These are phyloP conservation scores for Candida ponderosae DNA, from an alignment of 805 yeast species.

Conservation along the genomic window DNA sequence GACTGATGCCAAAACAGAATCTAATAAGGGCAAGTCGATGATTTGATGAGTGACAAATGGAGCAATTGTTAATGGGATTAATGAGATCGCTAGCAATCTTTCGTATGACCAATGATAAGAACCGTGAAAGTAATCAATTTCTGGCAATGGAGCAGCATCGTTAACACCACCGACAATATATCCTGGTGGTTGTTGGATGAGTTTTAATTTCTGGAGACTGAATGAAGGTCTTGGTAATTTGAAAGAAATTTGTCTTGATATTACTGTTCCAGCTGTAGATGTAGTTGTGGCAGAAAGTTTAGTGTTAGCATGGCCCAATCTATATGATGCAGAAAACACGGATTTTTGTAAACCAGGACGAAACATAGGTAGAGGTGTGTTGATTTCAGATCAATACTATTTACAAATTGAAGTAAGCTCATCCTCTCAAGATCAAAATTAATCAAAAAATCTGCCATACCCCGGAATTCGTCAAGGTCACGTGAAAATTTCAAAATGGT, in stretches of 20 bases:
- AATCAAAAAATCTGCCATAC: too few relatives aligned
- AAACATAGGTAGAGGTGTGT: background rate
- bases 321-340: background rate
- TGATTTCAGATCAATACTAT: too few relatives aligned
- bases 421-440: too few relatives aligned
- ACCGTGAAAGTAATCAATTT: constrained; percentile 50
- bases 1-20: constrained; percentile 46
- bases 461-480: too few relatives aligned
- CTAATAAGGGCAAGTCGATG: constrained; percentile 44
- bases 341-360: background rate
- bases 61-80: constrained; percentile 55
- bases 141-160: constrained; percentile 61
- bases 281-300: too few relatives aligned
- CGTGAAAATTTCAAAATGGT: too few relatives aligned
- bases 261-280: too few relatives aligned
- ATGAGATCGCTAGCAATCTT: constrained; percentile 46
- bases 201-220: constrained; percentile 27
- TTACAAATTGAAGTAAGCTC: too few relatives aligned
- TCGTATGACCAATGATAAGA: constrained; percentile 73
- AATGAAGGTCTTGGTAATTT: constrained; percentile 10
- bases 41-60: constrained; percentile 41
- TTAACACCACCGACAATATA: constrained; percentile 63
- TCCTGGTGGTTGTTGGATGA: constrained; percentile 68
- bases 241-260: constrained; percentile 3
- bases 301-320: too few relatives aligned